A percentile compares a stretch with the other conserved stretches of the same genome.
Evolutionary conservation across 169 alveolate species (phyloP).

Genomic region (Cryptosporidium andersoni): DNA sequence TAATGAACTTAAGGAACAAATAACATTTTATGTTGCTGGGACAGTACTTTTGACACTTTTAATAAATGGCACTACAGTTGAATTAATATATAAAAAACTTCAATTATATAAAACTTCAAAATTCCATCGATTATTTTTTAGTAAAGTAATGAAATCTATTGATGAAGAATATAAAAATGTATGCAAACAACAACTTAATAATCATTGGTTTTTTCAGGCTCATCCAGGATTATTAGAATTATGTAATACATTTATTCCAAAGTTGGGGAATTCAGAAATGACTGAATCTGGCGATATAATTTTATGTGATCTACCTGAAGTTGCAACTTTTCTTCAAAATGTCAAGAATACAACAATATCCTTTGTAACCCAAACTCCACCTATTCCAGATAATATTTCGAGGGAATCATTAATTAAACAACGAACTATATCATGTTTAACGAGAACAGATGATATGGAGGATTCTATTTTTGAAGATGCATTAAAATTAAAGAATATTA

Average conservation of each 20-base stretch:
- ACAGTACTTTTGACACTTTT: conserved; percentile 73
- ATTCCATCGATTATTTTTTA: conserved; percentile 53
- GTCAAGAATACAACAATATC: conserved; percentile 15
- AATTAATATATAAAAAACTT: conserved; percentile 55
- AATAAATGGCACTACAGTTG: conserved; percentile 74
- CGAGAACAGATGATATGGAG: conserved; percentile 43
- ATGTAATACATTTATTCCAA: conserved; percentile 56
- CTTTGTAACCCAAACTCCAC: conserved; percentile 43
- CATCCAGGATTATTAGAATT: conserved; percentile 65
- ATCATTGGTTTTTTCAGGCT: conserved; percentile 64
- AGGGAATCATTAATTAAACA: conserved; percentile 6
- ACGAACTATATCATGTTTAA: conserved; percentile 57
- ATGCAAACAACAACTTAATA: conserved; percentile 4
- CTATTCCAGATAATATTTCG: conserved; percentile 3
- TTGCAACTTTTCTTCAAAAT: conserved; percentile 11
- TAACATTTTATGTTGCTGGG: conserved; percentile 75
- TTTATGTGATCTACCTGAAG: conserved; percentile 7
- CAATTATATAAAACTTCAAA: conserved; percentile 64
- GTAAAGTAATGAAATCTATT: conserved; percentile 61
- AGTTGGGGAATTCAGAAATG: conserved; percentile 32
- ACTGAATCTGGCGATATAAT: conserved; percentile 65
- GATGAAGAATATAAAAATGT: conserved; percentile 43
- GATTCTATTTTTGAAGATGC: conserved; percentile 15
- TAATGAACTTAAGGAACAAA: conserved; percentile 64
- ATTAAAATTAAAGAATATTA: neutral